Percentiles rank a stretch among this genome's conserved stretches.
phyloP scores from a whole-genome alignment of 1,139 yeast genomes.

The Magnusiomyces ingens region DNA sequence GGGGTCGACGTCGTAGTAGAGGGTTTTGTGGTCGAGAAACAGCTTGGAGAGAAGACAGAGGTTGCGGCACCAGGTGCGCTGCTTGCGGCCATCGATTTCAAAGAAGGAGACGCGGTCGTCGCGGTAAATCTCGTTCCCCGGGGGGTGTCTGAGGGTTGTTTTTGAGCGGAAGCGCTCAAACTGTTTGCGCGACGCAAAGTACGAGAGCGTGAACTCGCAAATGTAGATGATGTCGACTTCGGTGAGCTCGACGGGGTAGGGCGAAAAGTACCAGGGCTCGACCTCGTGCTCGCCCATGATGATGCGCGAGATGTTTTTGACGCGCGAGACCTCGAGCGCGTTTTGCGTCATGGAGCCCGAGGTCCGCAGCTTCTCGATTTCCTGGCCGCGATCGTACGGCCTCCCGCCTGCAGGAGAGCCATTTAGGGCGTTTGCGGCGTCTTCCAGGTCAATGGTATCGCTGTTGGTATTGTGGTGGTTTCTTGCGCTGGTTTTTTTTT shows the following conservation, averaged over 20 bases:
- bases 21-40: conserved; percentile 88
- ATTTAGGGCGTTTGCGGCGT: conserved; percentile 67
- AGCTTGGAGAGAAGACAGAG: conserved; percentile 80
- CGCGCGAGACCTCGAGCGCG: conserved; percentile 77
- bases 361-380: conserved; percentile 83
- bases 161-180: conserved; percentile 86
- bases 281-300: conserved; percentile 86
- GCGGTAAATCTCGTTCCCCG: conserved; percentile 94
- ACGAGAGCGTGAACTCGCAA: conserved; percentile 84
- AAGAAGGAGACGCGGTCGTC: conserved; percentile 79
- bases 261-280: conserved; percentile 98
- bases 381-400: conserved; percentile 79
- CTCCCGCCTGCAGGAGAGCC: conserved; percentile 48
- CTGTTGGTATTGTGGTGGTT: conserved; percentile 17
- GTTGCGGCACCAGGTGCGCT: conserved; percentile 95
- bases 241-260: conserved; percentile 90
- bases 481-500: conserved; percentile 11
- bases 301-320: conserved; percentile 68
- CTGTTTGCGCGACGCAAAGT: conserved; percentile 83
- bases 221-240: conserved; percentile 85
- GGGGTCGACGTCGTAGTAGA: conserved; percentile 96
- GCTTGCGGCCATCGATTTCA: conserved; percentile 95
- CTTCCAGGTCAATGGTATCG: conserved; percentile 74
- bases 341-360: conserved; percentile 95
- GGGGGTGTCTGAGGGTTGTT: conserved; percentile 84